These are phyloP conservation scores for Stemphylium beticola DNA, from an alignment of 2,329 filamentous ascomycete species.

Conservation along the genomic window DNA sequence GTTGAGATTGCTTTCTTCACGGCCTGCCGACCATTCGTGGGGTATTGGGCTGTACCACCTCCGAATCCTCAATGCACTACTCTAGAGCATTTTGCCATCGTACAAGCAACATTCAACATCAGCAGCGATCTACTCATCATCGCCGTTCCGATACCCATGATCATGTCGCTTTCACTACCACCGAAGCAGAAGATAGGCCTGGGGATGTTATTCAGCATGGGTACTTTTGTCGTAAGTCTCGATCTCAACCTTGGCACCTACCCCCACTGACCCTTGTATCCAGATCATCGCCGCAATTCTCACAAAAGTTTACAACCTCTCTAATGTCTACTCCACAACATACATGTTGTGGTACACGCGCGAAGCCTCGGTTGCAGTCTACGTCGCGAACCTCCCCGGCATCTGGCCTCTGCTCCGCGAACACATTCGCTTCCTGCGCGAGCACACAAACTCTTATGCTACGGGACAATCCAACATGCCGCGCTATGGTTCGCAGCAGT, in stretches of 20 bases:
- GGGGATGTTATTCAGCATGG: slow-evolving; percentile 57
- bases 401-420: slow-evolving; percentile 61
- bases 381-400: slow-evolving; percentile 61
- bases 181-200: slow-evolving; percentile 62
- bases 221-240: slow-evolving; percentile 55
- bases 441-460: slow-evolving; percentile 26
- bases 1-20: slow-evolving; percentile 63
- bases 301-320: slow-evolving; percentile 58
- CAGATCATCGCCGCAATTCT: slow-evolving; percentile 53
- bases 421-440: slow-evolving; percentile 46
- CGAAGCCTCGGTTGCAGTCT: slow-evolving; percentile 60
- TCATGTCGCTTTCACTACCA: slow-evolving; percentile 59
- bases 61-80: slow-evolving; percentile 63
- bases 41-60: slow-evolving; percentile 65
- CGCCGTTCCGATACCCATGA: slow-evolving; percentile 61
- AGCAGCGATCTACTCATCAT: slow-evolving; percentile 67
- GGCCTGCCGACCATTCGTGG: slow-evolving; percentile 59
- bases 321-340: slow-evolving; percentile 47
- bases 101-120: slow-evolving; percentile 66
- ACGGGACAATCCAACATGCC: slow-evolving; percentile 20
- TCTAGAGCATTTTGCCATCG: slow-evolving; percentile 63
- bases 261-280: slow-evolving; percentile 2
- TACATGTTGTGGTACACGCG: slow-evolving; percentile 61
- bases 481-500: slow-evolving; percentile 24
- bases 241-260: background rate